These are phyloP conservation scores for Sporothrix protearum DNA, from an alignment of 2,329 filamentous ascomycete species.

Conservation along the genomic window DNA sequence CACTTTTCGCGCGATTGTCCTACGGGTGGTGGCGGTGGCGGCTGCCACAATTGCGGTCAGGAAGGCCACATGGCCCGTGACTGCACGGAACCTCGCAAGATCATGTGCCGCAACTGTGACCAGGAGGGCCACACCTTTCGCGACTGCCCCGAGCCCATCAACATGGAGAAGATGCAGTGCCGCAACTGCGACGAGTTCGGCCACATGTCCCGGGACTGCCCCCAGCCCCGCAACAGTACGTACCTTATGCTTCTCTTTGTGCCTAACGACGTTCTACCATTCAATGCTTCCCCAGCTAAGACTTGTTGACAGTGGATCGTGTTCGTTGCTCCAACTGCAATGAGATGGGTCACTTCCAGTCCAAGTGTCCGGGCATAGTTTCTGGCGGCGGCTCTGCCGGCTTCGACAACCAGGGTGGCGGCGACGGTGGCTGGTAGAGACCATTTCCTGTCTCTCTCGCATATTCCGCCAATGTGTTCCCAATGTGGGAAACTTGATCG, in stretches of 20 bases:
- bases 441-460: no score
- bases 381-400: not conserved
- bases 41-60: slow-evolving; percentile 60
- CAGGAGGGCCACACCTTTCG: slow-evolving; percentile 56
- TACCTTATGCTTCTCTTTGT: not conserved
- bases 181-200: slow-evolving; percentile 55
- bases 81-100: slow-evolving; percentile 50
- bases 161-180: slow-evolving; percentile 53
- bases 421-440: not conserved
- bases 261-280: not conserved
- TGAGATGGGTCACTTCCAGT: slow-evolving; percentile 45
- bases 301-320: slow-evolving; percentile 41
- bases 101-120: slow-evolving; percentile 58
- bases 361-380: slow-evolving; percentile 36
- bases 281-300: not conserved
- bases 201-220: slow-evolving; percentile 48
- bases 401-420: not conserved
- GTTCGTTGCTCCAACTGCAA: slow-evolving; percentile 59
- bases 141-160: slow-evolving; percentile 54
- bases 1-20: slow-evolving; percentile 64
- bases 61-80: slow-evolving; percentile 61
- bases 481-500: not conserved
- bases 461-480: not conserved
- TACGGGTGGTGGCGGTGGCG: slow-evolving; percentile 52
- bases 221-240: slow-evolving; percentile 55